phyloP scores from a whole-genome alignment of 331 rosid species.

The Pyracantha coccinea region DNA sequence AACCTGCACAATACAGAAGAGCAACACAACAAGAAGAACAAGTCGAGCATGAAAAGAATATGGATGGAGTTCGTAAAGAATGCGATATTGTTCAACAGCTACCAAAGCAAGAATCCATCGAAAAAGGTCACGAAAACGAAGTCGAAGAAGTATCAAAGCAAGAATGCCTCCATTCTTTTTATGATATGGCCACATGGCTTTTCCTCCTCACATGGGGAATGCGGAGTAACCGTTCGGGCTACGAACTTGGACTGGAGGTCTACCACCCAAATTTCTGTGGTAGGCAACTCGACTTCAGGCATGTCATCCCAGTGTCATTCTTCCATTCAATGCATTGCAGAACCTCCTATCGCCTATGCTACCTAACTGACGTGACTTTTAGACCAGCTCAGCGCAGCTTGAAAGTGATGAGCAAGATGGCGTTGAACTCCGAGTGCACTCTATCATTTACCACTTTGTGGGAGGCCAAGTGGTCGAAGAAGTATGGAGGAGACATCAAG shows the following conservation, averaged over 20 bases:
- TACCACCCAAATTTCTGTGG: no score
- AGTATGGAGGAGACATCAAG: fast-evolving
- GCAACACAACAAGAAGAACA: conserved; percentile 11
- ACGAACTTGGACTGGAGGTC: fast-evolving
- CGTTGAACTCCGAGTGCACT: no score
- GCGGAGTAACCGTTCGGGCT: fast-evolving
- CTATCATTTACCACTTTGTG: no score
- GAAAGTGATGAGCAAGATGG: no score
- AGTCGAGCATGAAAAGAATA: conserved; percentile 2
- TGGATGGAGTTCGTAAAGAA: conserved; percentile 6
- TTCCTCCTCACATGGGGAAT: no score
- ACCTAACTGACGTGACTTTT: no score
- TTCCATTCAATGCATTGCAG: fast-evolving
- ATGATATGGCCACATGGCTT: no score
- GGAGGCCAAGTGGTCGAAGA: no score
- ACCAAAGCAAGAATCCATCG: neutral
- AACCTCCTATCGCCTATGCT: fast-evolving
- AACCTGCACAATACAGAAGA: neutral
- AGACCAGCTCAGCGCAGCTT: fast-evolving
- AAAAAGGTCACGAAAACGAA: neutral
- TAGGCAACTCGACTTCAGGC: no score
- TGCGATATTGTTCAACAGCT: neutral
- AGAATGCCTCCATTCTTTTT: no score
- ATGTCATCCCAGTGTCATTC: fast-evolving
- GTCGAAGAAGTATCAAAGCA: conserved; percentile 8